Conservation (phyloP, 2,329 filamentous ascomycete species). For the Knufia fluminis region DNA sequence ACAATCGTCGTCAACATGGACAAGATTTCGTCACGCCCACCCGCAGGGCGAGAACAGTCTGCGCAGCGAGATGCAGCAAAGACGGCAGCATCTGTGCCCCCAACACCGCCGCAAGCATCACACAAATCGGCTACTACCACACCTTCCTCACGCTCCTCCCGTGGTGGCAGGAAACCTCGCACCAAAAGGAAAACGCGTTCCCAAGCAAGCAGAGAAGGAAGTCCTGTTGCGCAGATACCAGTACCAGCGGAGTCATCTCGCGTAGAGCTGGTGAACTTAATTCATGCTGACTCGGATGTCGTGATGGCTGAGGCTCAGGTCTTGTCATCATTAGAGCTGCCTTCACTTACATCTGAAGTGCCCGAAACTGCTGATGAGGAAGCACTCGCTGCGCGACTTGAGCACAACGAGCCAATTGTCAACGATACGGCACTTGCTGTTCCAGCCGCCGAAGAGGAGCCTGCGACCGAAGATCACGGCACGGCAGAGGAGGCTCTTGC, state of each 20-base stretch:
- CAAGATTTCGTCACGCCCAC: background rate
- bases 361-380: background rate
- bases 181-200: background rate
- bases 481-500: background rate
- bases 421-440: background rate
- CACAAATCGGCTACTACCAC: background rate
- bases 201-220: background rate
- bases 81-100: background rate
- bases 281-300: background rate
- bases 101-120: background rate
- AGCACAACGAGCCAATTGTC: background rate
- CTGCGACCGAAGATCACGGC: background rate
- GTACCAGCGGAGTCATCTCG: background rate
- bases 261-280: no score
- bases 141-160: background rate
- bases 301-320: background rate
- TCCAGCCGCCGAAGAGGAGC: background rate
- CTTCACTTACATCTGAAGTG: slow-evolving; percentile 1
- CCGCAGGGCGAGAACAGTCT: background rate
- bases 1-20: background rate
- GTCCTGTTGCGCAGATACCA: background rate
- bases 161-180: background rate
- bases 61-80: background rate
- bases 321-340: background rate
- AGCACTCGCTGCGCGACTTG: background rate